Conservation (phyloP, 148 eudicot genomes). For the Chenopodium formosanum region DNA sequence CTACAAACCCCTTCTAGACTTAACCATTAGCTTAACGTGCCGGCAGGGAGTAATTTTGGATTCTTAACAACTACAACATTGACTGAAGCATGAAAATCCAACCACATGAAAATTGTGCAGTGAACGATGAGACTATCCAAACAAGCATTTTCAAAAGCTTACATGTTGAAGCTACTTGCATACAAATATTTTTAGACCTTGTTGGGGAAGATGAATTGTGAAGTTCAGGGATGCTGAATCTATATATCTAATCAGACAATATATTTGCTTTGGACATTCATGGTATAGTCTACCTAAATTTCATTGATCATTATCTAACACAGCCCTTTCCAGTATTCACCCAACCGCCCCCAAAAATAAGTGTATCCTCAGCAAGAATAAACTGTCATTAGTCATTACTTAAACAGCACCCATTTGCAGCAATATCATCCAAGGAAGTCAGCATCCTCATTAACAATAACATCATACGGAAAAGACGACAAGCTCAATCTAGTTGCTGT, state of each 20-base stretch:
- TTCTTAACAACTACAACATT: neutral
- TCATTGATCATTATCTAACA: too few relatives aligned
- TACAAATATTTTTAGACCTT: too few relatives aligned
- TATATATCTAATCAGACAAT: too few relatives aligned
- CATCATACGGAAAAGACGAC: neutral
- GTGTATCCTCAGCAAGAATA: neutral
- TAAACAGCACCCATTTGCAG: neutral
- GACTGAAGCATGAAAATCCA: neutral
- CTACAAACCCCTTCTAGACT: neutral
- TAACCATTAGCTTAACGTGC: neutral
- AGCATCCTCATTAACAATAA: neutral
- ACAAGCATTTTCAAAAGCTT: neutral
- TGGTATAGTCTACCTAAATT: too few relatives aligned
- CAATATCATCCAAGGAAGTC: neutral
- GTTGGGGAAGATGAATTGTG: too few relatives aligned
- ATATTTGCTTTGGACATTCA: too few relatives aligned
- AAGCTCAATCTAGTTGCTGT: constrained; percentile 14
- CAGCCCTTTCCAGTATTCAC: neutral
- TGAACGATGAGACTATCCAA: neutral
- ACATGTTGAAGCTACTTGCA: neutral
- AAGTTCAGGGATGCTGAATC: too few relatives aligned
- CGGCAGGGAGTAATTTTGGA: neutral
- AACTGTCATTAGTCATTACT: too few relatives aligned
- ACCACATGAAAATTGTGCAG: neutral
- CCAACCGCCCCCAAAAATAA: neutral